Percentiles rank a stretch among this genome's conserved stretches.
These are phyloP conservation scores for Aspergillus phoenicis DNA, from an alignment of 2,329 filamentous ascomycete genomes.

Conservation along the genomic window DNA sequence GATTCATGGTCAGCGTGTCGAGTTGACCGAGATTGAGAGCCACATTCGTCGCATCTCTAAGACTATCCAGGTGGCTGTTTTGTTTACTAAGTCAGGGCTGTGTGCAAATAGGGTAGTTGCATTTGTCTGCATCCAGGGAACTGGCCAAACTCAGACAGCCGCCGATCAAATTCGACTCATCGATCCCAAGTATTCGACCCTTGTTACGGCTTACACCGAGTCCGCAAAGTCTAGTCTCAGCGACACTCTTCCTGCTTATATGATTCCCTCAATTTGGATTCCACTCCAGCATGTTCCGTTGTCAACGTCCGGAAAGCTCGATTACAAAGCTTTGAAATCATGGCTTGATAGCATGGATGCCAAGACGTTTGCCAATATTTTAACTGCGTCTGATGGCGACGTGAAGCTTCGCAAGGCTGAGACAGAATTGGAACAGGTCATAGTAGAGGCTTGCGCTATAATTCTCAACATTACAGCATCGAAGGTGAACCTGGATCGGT, in stretches of 20 bases:
- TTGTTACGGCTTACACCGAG: neutral
- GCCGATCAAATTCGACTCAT: neutral
- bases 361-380: neutral
- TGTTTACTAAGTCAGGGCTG: neutral
- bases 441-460: neutral
- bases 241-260: neutral
- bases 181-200: neutral
- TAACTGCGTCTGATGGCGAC: no score
- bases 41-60: neutral
- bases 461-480: neutral
- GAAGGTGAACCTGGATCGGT: neutral
- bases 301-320: neutral
- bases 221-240: neutral
- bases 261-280: neutral
- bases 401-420: no score
- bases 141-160: neutral
- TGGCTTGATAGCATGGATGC: neutral
- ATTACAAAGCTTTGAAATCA: conserved; percentile 8
- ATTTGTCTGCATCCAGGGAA: neutral
- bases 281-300: neutral
- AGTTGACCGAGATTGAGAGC: conserved; percentile 30
- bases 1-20: conserved; percentile 31
- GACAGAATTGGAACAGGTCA: neutral
- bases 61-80: neutral
- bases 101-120: neutral